Evolutionary conservation across 495 filamentous ascomycete species (phyloP), one percentile per base, ranked within the genome.

Genomic region (Talaromyces nanjingensis): DNA sequence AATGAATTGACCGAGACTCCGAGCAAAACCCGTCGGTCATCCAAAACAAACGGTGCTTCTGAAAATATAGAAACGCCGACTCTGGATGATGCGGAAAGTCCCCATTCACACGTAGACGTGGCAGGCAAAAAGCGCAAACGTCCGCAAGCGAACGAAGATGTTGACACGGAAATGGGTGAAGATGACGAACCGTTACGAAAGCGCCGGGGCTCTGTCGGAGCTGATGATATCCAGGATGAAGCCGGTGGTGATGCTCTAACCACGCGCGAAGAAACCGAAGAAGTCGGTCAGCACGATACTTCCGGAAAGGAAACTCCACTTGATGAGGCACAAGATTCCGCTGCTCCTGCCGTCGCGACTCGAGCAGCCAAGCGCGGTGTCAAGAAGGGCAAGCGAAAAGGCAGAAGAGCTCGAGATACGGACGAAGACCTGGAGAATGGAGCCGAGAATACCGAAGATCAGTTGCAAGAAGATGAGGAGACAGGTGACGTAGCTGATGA

Each of bases 41-140:
- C 77, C 8, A 75, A 74, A 57, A n/a, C 34, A 6, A 73, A 73
- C 14, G 73, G 69, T 18, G 59, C 16, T 27, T 25, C 53, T 29
- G 53, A 25, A 5, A 27, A 8, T 22, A 14, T 72, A 45, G 54
- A 45, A 14, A 29, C 31, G 14, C 20, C 57, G 9, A 11, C n/a
- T 20, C 16, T 11, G 7, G 49, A 52, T 8, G 57, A 64, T 18
- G n/a, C 33, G 20, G 22, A 29, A 25, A 58, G 29, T 12, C 57
- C 22, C 29, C 56, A 11, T 25, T 39, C 39, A 14, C 63, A 31
- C 5, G 14, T 24, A 59, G 77, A 75, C 24, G 62, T 71, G 0
- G 65, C 71, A 12, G 70, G 75, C 33, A 79, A 78, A 67, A 84
- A 84, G 65, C 74, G 81, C 59, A 84, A 84, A 68, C 78, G 78